phyloP scores from a whole-genome alignment of 768 basidiomycete genomes.

The Termitomyces sp. region DNA sequence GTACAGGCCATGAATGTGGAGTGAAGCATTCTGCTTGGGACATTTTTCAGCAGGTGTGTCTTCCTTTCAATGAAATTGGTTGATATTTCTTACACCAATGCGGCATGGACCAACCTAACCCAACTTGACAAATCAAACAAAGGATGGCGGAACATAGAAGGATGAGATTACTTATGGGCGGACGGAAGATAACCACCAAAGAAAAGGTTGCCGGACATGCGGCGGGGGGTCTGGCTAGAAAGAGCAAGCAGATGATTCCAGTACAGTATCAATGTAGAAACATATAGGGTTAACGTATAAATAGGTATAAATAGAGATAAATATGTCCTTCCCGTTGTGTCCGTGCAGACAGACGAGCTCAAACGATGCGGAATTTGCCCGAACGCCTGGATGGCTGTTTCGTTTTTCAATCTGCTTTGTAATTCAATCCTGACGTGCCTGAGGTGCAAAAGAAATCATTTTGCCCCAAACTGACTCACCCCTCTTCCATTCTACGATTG shows the following conservation, averaged over 20 bases:
- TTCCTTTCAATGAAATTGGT: too few species aligned
- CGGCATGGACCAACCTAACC: constrained; percentile 1
- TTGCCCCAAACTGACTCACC: background rate
- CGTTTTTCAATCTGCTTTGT: background rate
- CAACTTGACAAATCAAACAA: background rate
- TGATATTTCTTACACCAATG: background rate
- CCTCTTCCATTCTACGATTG: constrained; percentile 4
- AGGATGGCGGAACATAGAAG: background rate
- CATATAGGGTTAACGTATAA: too few species aligned
- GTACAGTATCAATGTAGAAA: background rate
- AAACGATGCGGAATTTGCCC: background rate
- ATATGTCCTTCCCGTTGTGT: too few species aligned
- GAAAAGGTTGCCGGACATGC: background rate
- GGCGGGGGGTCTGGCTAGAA: background rate
- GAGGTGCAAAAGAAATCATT: background rate
- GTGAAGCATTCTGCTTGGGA: background rate
- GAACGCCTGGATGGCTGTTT: background rate
- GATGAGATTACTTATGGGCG: background rate
- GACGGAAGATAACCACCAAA: background rate
- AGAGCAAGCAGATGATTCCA: background rate
- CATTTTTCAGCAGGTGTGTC: constrained; percentile 1
- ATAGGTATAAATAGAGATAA: too few species aligned
- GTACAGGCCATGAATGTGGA: background rate
- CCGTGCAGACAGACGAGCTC: too few species aligned
- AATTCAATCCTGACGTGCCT: background rate